These are phyloP conservation scores for Phytophthora pistaciae DNA, from an alignment of 352 stramenopile species.

Conservation along the genomic window DNA sequence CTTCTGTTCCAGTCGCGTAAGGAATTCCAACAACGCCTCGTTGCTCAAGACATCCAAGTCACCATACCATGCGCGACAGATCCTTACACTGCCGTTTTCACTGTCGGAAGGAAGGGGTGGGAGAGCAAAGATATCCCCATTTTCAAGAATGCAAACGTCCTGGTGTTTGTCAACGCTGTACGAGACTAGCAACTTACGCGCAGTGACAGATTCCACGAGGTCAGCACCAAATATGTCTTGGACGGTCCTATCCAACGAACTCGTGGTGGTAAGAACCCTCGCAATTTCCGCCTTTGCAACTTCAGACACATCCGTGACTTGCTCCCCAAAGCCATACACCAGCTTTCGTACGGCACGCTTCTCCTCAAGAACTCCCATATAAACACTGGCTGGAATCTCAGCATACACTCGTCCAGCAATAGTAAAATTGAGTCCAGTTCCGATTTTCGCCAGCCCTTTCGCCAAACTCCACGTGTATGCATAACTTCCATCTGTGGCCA, in stretches of 20 bases:
- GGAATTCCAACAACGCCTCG: slow-evolving; percentile 35
- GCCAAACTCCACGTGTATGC: slow-evolving; percentile 64
- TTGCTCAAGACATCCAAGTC: slow-evolving; percentile 52
- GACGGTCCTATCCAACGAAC: slow-evolving; percentile 14
- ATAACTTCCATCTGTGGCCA: slow-evolving; percentile 75
- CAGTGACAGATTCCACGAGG: not conserved
- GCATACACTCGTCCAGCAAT: slow-evolving; percentile 77
- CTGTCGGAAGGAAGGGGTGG: not conserved
- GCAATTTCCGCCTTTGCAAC: slow-evolving; percentile 27
- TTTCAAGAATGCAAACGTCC: slow-evolving; percentile 32
- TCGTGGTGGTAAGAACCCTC: not conserved
- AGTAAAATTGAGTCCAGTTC: slow-evolving; percentile 77
- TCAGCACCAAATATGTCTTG: slow-evolving; percentile 29
- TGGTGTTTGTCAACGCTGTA: slow-evolving; percentile 27
- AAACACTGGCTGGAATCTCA: slow-evolving; percentile 36
- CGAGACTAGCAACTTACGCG: slow-evolving; percentile 37
- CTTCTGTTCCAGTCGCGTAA: slow-evolving; percentile 19
- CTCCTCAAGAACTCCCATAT: slow-evolving; percentile 32
- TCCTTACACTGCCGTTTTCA: slow-evolving; percentile 3
- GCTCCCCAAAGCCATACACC: slow-evolving; percentile 52
- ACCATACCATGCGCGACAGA: slow-evolving; percentile 60
- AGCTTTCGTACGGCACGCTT: slow-evolving; percentile 27
- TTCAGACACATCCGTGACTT: slow-evolving; percentile 43
- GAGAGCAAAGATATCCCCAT: slow-evolving; percentile 41
- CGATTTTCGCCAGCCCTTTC: slow-evolving; percentile 66